Base-by-base conservation (phyloP, 2,329 filamentous ascomycete species). In the Simplicillium aogashimaense region DNA sequence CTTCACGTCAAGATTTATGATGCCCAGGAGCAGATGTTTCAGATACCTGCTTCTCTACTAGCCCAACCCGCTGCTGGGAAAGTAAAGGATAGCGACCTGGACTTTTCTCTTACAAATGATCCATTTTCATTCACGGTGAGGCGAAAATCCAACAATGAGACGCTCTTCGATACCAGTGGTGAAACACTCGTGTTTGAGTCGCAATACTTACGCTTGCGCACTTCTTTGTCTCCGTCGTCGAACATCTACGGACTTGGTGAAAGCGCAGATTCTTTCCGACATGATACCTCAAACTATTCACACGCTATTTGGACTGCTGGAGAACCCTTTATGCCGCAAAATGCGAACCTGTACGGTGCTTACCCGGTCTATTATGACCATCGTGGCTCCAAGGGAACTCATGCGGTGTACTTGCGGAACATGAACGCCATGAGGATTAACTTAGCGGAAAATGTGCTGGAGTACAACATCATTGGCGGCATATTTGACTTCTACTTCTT, bases 401-500 rank as follows among this genome's bases (percentile, higher is more conserved):
- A 92, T 50, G 86, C 85, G 20, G 77, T 90, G 1, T 90, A 84
- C 54, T 65, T 84, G 15, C 74, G 86, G 29, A 92, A 89, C 53
- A 72, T 80, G 2, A 86, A 92, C 53, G 80, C 76, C 2, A 82
- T 86, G 57, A 86, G 92, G 47, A 64, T 87, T 7, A 59, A 87
- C 3, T 65, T 89, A 71, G 83, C 47, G 72, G 73, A 77, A 45
- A 74, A 73, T 1, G 59, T 64, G 45, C 73, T 92, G n/a, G 83
- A 90, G 60, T 92, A 89, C 63, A 87, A 89, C 55, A 77, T 79
- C 1, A 61, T 94, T 0, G 86, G 86, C 40, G 86, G 87, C 17
- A 80, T 71, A 37, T 76, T 92, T 40, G 86, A 92, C 54, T 65
- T 92, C 14, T 89, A 86, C 57, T 86, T 92, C 61, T 84, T 83